phyloP scores from a whole-genome alignment of 208 protist species.

The Sergeia podlipaevii region DNA sequence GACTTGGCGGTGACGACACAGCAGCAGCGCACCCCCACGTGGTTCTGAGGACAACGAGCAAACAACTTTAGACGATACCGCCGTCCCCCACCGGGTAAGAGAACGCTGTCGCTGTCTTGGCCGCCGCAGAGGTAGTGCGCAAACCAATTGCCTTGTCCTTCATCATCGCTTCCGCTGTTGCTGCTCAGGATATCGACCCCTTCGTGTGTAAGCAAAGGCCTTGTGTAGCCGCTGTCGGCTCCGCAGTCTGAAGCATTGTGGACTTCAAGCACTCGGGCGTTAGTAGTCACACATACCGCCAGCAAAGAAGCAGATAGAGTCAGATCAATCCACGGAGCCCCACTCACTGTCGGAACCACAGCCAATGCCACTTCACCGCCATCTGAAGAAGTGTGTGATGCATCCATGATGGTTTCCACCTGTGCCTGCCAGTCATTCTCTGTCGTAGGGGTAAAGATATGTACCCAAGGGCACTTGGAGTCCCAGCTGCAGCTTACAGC shows the following conservation, averaged over 20 bases:
- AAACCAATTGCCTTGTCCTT: no score
- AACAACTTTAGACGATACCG: conserved; percentile 19
- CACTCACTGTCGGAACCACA: background rate
- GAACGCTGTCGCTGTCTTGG: conserved; percentile 8
- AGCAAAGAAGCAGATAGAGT: conserved; percentile 2
- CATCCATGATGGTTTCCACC: background rate
- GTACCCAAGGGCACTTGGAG: no score
- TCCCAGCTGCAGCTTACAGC: no score
- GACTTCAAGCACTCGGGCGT: conserved; percentile 14
- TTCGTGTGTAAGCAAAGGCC: conserved; percentile 19
- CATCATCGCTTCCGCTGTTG: no score
- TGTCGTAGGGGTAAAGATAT: no score
- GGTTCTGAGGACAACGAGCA: background rate
- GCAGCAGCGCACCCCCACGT: background rate
- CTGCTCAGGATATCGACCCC: background rate
- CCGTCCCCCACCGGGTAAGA: conserved; percentile 5
- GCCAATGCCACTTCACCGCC: background rate
- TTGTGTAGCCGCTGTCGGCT: background rate
- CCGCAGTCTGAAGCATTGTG: conserved; percentile 1
- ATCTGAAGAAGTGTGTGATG: no score
- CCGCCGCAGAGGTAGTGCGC: conserved; percentile 15
- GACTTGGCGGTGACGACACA: conserved; percentile 7
- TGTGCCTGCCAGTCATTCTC: no score
- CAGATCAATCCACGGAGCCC: conserved; percentile 19
- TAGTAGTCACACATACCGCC: conserved; percentile 23